Percentiles rank a stretch among this genome's conserved stretches.
Conservation (phyloP, 148 eudicot genomes). For the Dianthus caryophyllus region DNA sequence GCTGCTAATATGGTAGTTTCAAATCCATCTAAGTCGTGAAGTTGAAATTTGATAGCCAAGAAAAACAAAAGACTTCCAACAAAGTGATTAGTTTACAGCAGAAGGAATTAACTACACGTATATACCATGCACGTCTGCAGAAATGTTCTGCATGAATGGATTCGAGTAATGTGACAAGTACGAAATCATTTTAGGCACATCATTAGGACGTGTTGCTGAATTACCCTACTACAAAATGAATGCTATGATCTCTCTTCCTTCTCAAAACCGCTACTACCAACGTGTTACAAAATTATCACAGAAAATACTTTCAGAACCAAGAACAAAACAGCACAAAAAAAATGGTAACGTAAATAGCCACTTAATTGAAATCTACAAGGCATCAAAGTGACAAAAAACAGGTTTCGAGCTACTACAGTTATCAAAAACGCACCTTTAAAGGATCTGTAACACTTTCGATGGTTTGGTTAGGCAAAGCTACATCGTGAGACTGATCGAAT, state of each 20-base stretch:
- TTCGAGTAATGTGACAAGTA: not conserved
- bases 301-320: not conserved
- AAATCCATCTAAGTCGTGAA: not conserved
- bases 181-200: too few species aligned
- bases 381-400: not conserved
- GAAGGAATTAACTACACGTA: not conserved
- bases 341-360: conserved; percentile 2
- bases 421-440: conserved; percentile 35
- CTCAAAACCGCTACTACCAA: not conserved
- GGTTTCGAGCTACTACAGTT: not conserved
- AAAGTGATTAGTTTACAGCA: not conserved
- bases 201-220: too few species aligned
- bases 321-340: not conserved
- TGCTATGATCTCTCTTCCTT: not conserved
- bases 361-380: conserved; percentile 1
- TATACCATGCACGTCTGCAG: not conserved
- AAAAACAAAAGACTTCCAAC: not conserved
- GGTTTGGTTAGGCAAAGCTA: conserved; percentile 34
- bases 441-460: conserved; percentile 28
- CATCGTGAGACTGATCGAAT: conserved; percentile 30
- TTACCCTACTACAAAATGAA: too few species aligned
- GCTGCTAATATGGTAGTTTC: not conserved
- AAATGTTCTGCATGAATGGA: not conserved
- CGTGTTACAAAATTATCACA: not conserved
- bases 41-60: not conserved